Evolutionary conservation across 1,284 basidiomycete genomes (phyloP), one percentile per base, ranked within the genome.

Genomic region (Thecaphora frezii): DNA sequence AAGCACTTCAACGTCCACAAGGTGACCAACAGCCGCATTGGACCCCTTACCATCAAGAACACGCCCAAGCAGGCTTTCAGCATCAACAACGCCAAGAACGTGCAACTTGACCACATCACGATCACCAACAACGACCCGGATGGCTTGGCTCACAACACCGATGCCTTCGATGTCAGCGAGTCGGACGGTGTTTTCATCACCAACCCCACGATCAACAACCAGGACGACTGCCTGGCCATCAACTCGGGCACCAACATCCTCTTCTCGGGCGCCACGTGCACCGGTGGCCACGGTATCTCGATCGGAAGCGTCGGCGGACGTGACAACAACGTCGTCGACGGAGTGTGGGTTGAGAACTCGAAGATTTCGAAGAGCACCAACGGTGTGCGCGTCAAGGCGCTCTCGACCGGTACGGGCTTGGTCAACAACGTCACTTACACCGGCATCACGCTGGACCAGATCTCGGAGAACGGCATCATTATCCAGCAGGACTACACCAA

Each of bases 201-300:
- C 18, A 48, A 48, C 22, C 46, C 52, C 25, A 46, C n/a, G 14
- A 50, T 64, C 2, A 44, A 43, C 46, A 57, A 59, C 45, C 57
- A 59, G 46, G 62, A 65, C 26, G 62, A 65, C 43, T 65, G 62
- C 39, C 37, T 65, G 3, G 62, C 62, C 14, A 24, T 65, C 51
- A 66, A 61, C 51, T 54, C 51, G 30, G 63, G 58, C 7, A 54
- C 28, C n/a, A 37, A 57, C 48, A 56, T 65, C 13, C 4, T 54
- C 30, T 58, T 59, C 42, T 36, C 43, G 1, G 44, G 49, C 22
- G 51, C 44, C 5, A 45, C 38, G 43, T 67, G 64, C 48, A 48
- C 44, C 5, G 56, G 59, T 2, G 59, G 59, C 18, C 59, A 67
- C 36, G 64, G 64, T 12, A 37, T 67, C 41, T 62, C 59, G 37